phyloP scores from a whole-genome alignment of 1,139 yeast species.

The Lodderomyces theae region DNA sequence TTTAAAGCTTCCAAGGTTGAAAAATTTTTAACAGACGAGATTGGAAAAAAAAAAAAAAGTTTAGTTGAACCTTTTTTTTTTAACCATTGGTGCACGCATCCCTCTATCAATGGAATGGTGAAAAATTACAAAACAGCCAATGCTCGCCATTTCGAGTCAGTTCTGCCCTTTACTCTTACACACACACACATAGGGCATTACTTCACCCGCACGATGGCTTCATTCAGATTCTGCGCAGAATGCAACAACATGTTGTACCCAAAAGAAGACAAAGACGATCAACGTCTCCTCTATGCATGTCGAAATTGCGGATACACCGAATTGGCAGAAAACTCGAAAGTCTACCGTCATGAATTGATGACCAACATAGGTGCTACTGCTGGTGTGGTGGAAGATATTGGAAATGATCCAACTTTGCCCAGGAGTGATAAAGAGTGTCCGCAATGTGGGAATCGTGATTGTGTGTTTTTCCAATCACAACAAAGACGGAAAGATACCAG shows the following conservation, averaged over 20 bases:
- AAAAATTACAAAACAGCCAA: too few species aligned
- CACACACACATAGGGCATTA: background rate
- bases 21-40: conserved; percentile 6
- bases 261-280: conserved; percentile 80
- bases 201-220: conserved; percentile 62
- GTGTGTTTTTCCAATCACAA: conserved; percentile 96
- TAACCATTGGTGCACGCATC: conserved; percentile 1
- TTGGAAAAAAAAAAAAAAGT: conserved; percentile 4
- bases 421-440: conserved; percentile 94
- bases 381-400: conserved; percentile 96
- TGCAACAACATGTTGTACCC: conserved; percentile 99
- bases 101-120: too few species aligned
- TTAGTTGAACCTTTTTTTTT: too few species aligned
- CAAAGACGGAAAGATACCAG: conserved; percentile 93
- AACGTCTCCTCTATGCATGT: conserved; percentile 82
- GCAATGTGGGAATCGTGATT: conserved; percentile 78
- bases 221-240: conserved; percentile 89
- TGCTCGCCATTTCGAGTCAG: too few species aligned
- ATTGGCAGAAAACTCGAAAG: conserved; percentile 83
- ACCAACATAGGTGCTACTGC: conserved; percentile 93
- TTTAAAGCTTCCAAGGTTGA: background rate
- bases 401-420: conserved; percentile 94
- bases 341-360: conserved; percentile 89
- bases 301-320: conserved; percentile 95
- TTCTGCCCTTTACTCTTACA: background rate